These are phyloP conservation scores for Russula foetens DNA, from an alignment of 768 basidiomycete species.

Conservation along the genomic window DNA sequence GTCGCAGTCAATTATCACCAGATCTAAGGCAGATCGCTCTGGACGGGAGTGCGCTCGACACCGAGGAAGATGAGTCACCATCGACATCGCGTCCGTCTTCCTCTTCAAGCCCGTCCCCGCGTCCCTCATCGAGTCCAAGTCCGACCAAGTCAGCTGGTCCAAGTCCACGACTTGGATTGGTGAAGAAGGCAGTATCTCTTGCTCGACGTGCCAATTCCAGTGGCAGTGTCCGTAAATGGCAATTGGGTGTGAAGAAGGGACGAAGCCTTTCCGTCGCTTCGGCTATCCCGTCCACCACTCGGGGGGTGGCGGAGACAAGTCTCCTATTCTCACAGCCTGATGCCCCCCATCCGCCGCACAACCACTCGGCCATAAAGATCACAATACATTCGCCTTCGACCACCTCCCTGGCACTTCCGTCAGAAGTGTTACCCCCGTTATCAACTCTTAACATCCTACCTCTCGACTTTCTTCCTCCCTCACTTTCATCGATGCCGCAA, in stretches of 20 bases:
- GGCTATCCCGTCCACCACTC: background rate
- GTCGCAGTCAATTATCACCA: conserved; percentile 14
- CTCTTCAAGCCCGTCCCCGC: background rate
- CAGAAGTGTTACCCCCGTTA: background rate
- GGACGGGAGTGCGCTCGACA: conserved; percentile 2
- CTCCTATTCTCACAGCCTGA: conserved; percentile 3
- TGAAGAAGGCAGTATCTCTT: conserved; percentile 6
- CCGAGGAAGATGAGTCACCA: conserved; percentile 7
- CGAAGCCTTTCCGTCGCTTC: conserved; percentile 10
- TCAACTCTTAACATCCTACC: background rate
- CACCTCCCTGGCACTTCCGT: background rate
- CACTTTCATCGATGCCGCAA: background rate
- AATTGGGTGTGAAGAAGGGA: background rate
- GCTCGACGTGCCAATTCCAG: conserved; percentile 3
- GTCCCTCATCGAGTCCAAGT: background rate
- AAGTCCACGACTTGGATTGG: background rate
- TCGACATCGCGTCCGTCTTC: background rate
- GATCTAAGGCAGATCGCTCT: background rate
- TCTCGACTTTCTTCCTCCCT: background rate
- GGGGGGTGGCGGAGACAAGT: background rate
- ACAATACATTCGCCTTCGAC: background rate
- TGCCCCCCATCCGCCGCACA: background rate
- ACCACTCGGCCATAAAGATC: background rate
- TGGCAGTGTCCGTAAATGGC: conserved; percentile 13
- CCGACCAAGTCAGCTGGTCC: background rate